These are phyloP conservation scores for Leccinum obscurum DNA, from an alignment of 768 basidiomycete genomes.

Conservation along the genomic window DNA sequence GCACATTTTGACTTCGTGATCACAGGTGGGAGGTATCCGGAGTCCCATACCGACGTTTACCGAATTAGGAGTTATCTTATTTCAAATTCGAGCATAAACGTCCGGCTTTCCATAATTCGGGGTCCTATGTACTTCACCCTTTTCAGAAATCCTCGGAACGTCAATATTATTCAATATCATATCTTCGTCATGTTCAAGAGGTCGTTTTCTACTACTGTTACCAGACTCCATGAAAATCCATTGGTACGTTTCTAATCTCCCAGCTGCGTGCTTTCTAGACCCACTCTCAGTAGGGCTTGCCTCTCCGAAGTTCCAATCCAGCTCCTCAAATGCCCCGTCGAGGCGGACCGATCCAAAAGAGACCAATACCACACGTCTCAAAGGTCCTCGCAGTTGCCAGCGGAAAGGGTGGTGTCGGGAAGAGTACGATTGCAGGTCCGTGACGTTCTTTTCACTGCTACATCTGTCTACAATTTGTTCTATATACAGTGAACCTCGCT, in stretches of 20 bases:
- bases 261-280: constrained; percentile 9
- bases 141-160: no score
- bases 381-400: constrained; percentile 84
- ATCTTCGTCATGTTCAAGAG: constrained; percentile 16
- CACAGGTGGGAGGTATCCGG: no score
- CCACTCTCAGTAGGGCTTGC: constrained; percentile 35
- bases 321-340: constrained; percentile 64
- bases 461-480: constrained; percentile 6
- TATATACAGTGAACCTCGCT: constrained; percentile 70
- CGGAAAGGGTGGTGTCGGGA: constrained; percentile 96
- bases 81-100: no score
- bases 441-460: neutral
- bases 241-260: constrained; percentile 39
- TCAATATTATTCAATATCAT: no score
- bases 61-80: no score
- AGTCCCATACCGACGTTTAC: no score
- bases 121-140: no score
- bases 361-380: constrained; percentile 69
- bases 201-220: constrained; percentile 17
- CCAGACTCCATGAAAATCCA: constrained; percentile 52
- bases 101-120: no score
- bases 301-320: constrained; percentile 29
- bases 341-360: constrained; percentile 52
- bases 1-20: no score
- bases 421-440: constrained; percentile 88